Conservation (phyloP, 495 filamentous ascomycete genomes). For the Podospora tetraspora region DNA sequence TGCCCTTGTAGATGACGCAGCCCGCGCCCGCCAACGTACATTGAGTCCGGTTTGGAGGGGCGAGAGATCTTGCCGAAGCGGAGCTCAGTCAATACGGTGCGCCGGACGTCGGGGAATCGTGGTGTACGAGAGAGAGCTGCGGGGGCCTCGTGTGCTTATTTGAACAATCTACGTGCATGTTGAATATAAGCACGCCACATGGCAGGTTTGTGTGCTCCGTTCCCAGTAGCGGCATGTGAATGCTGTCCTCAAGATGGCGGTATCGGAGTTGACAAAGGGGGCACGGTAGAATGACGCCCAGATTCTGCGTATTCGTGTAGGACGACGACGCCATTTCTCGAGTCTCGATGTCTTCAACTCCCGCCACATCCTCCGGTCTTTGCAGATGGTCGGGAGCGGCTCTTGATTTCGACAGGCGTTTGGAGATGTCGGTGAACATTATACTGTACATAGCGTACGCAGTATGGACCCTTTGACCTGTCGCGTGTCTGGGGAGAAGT, state of each 20-base stretch:
- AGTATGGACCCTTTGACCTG: neutral
- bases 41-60: neutral
- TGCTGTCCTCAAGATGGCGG: neutral
- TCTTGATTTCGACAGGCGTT: too few relatives aligned
- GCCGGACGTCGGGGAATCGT: neutral
- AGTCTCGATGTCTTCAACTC: neutral
- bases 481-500: neutral
- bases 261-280: neutral
- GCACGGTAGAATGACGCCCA: neutral
- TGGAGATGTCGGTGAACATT: neutral
- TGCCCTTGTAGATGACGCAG: conserved; percentile 11
- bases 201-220: conserved; percentile 8
- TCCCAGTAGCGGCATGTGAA: conserved; percentile 1
- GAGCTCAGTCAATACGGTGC: conserved; percentile 1
- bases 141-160: neutral
- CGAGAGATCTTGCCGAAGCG: conserved; percentile 3
- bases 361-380: neutral
- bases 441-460: neutral
- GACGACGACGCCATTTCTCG: neutral
- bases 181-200: conserved; percentile 27
- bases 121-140: neutral
- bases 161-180: conserved; percentile 7
- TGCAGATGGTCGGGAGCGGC: neutral
- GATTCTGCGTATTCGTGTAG: neutral
- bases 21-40: neutral